Evolutionary conservation across 1,139 yeast species (phyloP).

Genomic region (Pneumocystis murina): DNA sequence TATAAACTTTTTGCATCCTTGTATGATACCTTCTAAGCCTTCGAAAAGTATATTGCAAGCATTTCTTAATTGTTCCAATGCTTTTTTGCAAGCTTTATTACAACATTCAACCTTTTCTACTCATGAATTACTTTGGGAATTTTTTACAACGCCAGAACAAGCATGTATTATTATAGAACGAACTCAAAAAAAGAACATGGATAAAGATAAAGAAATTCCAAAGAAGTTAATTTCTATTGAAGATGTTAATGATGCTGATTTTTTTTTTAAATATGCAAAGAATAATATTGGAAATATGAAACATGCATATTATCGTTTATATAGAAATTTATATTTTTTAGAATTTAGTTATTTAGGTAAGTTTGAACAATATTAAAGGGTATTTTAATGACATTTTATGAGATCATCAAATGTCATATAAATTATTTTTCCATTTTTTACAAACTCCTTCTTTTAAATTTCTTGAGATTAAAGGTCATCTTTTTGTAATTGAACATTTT

Average conservation of each 20-base stretch:
- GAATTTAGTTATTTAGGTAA: neutral
- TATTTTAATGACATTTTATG: neutral
- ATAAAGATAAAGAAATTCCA: neutral
- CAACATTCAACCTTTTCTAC: conserved; percentile 24
- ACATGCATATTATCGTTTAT: neutral
- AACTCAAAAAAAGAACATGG: neutral
- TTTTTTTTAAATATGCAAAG: neutral
- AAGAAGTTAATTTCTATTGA: neutral
- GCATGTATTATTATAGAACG: neutral
- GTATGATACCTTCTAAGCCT: conserved; percentile 24
- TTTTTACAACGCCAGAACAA: conserved; percentile 27
- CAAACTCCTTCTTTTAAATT: neutral
- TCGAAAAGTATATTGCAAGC: conserved; percentile 32
- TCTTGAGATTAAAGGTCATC: neutral
- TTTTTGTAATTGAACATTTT: neutral
- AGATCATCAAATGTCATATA: neutral
- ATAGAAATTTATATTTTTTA: neutral
- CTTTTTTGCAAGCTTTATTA: conserved; percentile 31
- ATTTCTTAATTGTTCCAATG: conserved; percentile 35
- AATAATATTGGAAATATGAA: neutral
- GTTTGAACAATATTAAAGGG: neutral
- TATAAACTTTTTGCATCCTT: conserved; percentile 21
- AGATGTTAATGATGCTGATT: neutral
- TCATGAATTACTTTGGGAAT: conserved; percentile 32
- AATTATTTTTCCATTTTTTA: neutral